These are phyloP conservation scores for Colletotrichum phormii DNA, from an alignment of 2,329 filamentous ascomycete genomes.

Conservation along the genomic window DNA sequence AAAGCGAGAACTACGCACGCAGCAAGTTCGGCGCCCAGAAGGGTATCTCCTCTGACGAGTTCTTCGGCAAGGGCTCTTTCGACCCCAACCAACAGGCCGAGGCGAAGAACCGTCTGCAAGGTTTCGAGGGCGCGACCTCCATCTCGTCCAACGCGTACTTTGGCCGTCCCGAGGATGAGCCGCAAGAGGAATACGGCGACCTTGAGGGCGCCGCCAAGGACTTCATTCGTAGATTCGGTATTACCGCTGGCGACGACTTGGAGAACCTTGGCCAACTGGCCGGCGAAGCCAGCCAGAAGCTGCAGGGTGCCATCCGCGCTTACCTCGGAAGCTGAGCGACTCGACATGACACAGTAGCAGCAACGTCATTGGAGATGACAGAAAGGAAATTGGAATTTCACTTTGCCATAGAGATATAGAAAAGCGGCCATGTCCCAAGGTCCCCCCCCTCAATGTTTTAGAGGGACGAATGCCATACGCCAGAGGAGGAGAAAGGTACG, in stretches of 20 bases:
- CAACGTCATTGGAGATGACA: background rate
- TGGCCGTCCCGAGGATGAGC: conserved; percentile 88
- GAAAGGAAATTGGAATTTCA: background rate
- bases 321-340: conserved; percentile 68
- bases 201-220: conserved; percentile 95
- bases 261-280: conserved; percentile 88
- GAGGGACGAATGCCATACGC: background rate
- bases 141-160: conserved; percentile 99
- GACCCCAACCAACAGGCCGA: conserved; percentile 85
- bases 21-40: conserved; percentile 93
- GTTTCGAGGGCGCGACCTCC: conserved; percentile 90
- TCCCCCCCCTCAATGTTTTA: conserved; percentile 1
- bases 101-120: conserved; percentile 87
- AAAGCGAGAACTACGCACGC: conserved; percentile 85
- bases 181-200: conserved; percentile 85
- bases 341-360: background rate
- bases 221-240: conserved; percentile 93
- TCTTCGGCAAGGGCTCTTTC: conserved; percentile 91
- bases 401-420: conserved; percentile 16
- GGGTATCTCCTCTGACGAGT: conserved; percentile 97
- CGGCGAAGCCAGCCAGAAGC: conserved; percentile 84
- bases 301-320: conserved; percentile 80
- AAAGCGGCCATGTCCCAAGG: background rate
- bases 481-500: background rate
- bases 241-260: conserved; percentile 94